Conservation (phyloP, 768 basidiomycete species). For the Boletus sp. region DNA sequence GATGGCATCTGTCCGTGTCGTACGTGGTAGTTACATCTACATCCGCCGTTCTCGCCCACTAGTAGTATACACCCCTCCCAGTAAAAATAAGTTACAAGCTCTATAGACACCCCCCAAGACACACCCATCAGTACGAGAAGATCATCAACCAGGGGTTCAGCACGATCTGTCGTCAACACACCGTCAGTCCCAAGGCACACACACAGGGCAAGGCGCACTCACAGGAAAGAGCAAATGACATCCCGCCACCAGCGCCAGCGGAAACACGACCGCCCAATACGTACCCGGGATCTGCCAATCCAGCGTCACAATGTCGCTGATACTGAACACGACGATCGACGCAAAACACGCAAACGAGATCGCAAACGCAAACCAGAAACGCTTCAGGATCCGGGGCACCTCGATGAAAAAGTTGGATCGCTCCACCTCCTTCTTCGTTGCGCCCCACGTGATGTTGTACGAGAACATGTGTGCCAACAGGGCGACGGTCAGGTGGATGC, state of each 20-base stretch:
- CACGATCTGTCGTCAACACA: conserved; percentile 50
- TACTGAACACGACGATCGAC: conserved; percentile 55
- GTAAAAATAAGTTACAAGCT: neutral
- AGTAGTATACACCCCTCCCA: too few species aligned
- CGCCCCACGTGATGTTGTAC: conserved; percentile 58
- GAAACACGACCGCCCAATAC: conserved; percentile 75
- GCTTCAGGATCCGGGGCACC: conserved; percentile 76
- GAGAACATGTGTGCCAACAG: conserved; percentile 58
- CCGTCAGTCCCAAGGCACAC: too few species aligned
- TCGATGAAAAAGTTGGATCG: conserved; percentile 89
- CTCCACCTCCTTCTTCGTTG: conserved; percentile 80
- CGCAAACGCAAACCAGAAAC: conserved; percentile 67
- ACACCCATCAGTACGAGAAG: conserved; percentile 57
- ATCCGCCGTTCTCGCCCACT: too few species aligned
- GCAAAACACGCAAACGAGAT: conserved; percentile 50
- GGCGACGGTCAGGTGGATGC: conserved; percentile 49
- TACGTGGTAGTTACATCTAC: too few species aligned
- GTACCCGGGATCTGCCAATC: conserved; percentile 61
- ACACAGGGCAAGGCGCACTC: conserved; percentile 52
- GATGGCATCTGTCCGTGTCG: too few species aligned
- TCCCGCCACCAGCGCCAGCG: conserved; percentile 63
- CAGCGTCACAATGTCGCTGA: conserved; percentile 48
- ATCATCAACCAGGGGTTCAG: conserved; percentile 90
- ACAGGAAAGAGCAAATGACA: conserved; percentile 77
- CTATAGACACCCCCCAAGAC: conserved; percentile 1